Base-by-base conservation (phyloP, 1,284 basidiomycete species). In the Pterulicium gracile region DNA sequence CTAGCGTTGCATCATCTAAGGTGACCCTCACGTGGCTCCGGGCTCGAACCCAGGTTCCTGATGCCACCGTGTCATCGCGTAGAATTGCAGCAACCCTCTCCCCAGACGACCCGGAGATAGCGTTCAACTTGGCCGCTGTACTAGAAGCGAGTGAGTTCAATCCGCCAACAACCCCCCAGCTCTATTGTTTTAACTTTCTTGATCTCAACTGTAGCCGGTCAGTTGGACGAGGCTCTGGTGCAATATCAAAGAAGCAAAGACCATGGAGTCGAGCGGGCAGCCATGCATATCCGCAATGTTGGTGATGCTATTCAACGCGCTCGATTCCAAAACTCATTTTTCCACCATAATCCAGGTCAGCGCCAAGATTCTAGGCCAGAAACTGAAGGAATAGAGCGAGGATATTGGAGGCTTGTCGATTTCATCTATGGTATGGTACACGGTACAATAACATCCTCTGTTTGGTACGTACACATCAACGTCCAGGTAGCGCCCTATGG, bases 31-130 rank as follows among this genome's bases (percentile, higher is more conserved):
- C 56, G 52, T 43, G 41, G 42, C 45, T 41, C n/a, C n/a, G n/a
- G n/a, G n/a, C n/a, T n/a, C n/a, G 44, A 34, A 22, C 42, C 22
- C 41, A 17, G 24, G n/a, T 45, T 23, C 45, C 36, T 45, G 40
- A 18, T 10, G 17, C 44, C 14, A 42, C 44, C 46, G 20, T 45
- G 24, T 42, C 22, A 42, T 47, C 27, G 41, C 46, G 43, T 63
- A 95, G 92, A 52, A 82, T 88, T 55, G 92, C 93, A 20, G 75
- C 85, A 27, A 81, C 82, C 24, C 77, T 96, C 52, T 77, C 87
- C 41, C 93, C 93, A 27, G 86, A 93, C 59, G 93, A 96, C 69
- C 81, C 90, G 56, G 93, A 97, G 65, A 92, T 95, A 59, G 85
- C 89, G 23, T 96, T 93, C 73, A 96, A 94, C 67, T 75, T 94